Percentiles rank a stretch among this genome's conserved stretches.
phyloP scores from a whole-genome alignment of 192 early-diverging fungal genomes.

The Umbelopsis ramanniana region DNA sequence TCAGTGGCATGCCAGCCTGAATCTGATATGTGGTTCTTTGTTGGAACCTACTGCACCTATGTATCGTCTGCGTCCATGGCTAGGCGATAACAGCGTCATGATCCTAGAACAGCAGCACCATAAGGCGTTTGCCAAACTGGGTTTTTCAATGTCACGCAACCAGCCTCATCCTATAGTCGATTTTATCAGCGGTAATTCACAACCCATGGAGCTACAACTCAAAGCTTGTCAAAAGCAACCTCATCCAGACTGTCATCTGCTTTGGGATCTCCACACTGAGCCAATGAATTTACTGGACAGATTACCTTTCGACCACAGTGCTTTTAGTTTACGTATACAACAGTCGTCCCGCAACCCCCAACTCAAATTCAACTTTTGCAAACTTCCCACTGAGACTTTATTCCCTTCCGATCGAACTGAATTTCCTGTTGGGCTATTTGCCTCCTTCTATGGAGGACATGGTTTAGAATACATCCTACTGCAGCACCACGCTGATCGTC shows the following conservation, averaged over 20 bases:
- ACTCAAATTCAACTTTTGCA: background rate
- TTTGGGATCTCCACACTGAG: background rate
- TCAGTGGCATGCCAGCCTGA: background rate
- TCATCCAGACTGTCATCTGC: background rate
- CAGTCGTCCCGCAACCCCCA: background rate
- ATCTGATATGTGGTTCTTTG: background rate
- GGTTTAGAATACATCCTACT: background rate
- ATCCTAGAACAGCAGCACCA: background rate
- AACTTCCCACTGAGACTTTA: background rate
- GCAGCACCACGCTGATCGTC: background rate
- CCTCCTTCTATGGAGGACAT: slow-evolving; percentile 8
- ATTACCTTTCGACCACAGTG: background rate
- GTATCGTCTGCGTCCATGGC: background rate
- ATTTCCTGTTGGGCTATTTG: background rate
- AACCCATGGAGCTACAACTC: background rate
- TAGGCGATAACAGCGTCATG: background rate
- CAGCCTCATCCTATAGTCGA: background rate
- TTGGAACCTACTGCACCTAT: background rate
- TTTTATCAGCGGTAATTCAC: background rate
- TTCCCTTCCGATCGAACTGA: background rate
- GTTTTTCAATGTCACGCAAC: background rate
- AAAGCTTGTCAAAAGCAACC: background rate
- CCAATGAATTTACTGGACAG: background rate
- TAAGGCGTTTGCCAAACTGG: background rate
- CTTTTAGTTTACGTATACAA: background rate